Evolutionary conservation across 129 eudicot genomes (phyloP).

Genomic region (Saussurea involucrata): DNA sequence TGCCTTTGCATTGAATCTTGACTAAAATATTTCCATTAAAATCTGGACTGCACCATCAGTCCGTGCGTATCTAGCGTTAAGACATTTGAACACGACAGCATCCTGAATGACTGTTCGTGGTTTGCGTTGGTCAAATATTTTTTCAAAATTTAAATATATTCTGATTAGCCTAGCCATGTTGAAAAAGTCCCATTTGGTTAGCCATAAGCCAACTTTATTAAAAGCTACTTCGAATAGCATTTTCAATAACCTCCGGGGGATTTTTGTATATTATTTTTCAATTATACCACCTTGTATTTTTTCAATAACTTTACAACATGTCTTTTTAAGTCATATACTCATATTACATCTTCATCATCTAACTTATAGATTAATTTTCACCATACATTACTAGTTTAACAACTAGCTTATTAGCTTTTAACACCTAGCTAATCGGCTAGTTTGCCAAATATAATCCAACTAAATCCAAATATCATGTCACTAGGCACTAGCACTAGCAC

Average conservation of each 20-base stretch:
- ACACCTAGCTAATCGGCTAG: neutral
- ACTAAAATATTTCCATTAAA: neutral
- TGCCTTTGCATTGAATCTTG: constrained; percentile 1
- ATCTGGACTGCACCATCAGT: neutral
- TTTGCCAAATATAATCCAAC: neutral
- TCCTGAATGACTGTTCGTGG: neutral
- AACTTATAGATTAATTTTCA: neutral
- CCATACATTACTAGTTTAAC: neutral
- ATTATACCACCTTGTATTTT: neutral
- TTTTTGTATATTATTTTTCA: neutral
- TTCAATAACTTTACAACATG: neutral
- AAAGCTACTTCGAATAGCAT: neutral
- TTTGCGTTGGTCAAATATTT: neutral
- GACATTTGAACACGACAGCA: neutral
- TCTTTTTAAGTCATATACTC: neutral
- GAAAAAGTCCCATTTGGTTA: neutral
- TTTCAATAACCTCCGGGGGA: too few species aligned
- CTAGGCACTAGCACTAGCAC: too few species aligned
- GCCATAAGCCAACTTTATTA: neutral
- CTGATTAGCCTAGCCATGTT: neutral
- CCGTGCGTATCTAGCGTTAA: neutral
- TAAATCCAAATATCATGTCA: neutral
- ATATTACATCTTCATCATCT: neutral
- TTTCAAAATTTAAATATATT: neutral
- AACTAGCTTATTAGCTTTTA: neutral